Evolutionary conservation across 331 rosid genomes (phyloP), one percentile per base, ranked within the genome.

Genomic region (Acacia pycnantha): DNA sequence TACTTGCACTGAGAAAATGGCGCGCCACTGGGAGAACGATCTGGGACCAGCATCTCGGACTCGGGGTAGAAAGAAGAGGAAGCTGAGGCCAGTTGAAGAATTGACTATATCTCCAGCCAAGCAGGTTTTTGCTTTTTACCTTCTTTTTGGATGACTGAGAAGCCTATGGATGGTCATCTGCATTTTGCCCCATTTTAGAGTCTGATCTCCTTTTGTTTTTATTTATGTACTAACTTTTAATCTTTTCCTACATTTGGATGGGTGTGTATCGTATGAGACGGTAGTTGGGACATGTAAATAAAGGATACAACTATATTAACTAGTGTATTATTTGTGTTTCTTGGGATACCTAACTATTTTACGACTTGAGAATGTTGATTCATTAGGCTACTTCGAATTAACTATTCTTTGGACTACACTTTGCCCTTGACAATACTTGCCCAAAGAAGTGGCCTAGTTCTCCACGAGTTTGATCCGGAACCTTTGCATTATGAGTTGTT

Each of bases 31-130:
- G 83, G 76, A 84, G 9, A 76, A 73, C 4, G 71, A 8, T 37
- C 73, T 81, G 54, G 89, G 90, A 77, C 88, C 87, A 77, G 86
- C 92, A 62, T 80, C 80, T 18, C 76, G 70, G 73, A 90, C 91
- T n/a, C 74, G 89, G 69, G 90, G 67, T 9, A 84, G 29, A 58
- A 92, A 79, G 77, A 87, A 76, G 82, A 83, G 79, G 77, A 87
- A 86, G 46, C 61, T 79, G 15, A 79, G 74, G 70, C 84, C 87
- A 76, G 51, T 72, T 72, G 78, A 87, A 61, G 79, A 84, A 47
- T 73, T 78, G 43, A 80, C 82, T 74, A 62, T 81, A 69, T 71
- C 80, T 51, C 61, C 80, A 67, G 74, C 74, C 31, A 82, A 81
- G 4, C 78, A 85, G 84, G 91, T 85, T 62, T 61, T 50, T 14